Base-by-base conservation (phyloP, 306 rosid genomes). In the Rosa lucieae region DNA sequence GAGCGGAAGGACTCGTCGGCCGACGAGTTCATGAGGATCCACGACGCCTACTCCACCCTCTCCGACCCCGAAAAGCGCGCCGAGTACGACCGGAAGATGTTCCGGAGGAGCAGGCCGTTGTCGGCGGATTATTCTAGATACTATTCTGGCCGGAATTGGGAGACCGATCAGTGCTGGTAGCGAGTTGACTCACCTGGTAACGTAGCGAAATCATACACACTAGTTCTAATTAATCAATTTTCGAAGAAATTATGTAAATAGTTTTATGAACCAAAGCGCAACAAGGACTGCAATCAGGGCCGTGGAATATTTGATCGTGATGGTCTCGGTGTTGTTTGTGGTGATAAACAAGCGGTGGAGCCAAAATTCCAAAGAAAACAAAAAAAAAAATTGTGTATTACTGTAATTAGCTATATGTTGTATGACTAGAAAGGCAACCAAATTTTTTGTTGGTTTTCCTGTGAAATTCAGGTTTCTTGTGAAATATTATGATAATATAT, bases 131-230 rank as follows among this genome's bases (percentile, higher is more conserved):
- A 77, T 5, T 82, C 96, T 29, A 87, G 97, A 35, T 76, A 76
- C 35, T 91, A 89, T 80, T 52, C 87, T 23, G 46, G 92, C 40
- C 90, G 94, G 85, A 94, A 85, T 46, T 94, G 99, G 99, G 99
- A 94, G 90, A 89, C 99, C 15, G 99, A 94, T 44, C 99, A 94
- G 97, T 94, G 99, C 86, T 94, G 97, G 99, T 94, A 90, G 87
- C 72, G 84, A 84, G 89, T 80, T 70, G 85, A 84, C 77, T 85
- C 84, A 2, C 58, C 70, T n/a, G 43, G 29, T 70, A 26, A 26
- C 35, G 39, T 48, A 13, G 18, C 49, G 72, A 8, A n/a, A 29
- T 32, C 39, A 11, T 62, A 29, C 0, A 18, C 14, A 37, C 23
- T 15, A 35, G 5, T 26, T 26, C n/a, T 67, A 37, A 37, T 11